Evolutionary conservation across 179 eudicot species (phyloP).

Genomic region (Amaranthus tricolor): DNA sequence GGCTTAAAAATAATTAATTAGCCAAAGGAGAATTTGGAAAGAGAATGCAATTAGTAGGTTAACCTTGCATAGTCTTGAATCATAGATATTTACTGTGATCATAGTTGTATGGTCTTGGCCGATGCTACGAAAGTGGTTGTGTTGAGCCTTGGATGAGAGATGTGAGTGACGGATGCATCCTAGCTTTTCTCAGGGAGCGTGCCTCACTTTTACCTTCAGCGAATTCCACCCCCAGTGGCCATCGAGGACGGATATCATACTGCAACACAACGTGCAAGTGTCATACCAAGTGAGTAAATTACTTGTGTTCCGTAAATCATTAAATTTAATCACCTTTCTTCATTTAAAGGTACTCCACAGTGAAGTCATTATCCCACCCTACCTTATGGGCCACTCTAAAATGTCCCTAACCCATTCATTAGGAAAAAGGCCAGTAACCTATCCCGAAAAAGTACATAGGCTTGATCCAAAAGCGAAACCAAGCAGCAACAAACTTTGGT

Average conservation of each 20-base stretch:
- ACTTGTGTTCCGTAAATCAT: neutral
- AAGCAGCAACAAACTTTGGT: too few relatives aligned
- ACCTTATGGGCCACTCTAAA: too few relatives aligned
- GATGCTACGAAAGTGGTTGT: constrained; percentile 27
- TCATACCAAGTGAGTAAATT: too few relatives aligned
- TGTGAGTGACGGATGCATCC: constrained; percentile 88
- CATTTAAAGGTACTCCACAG: too few relatives aligned
- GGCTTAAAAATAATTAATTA: too few relatives aligned
- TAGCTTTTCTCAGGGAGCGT: constrained; percentile 75
- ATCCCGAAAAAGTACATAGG: too few relatives aligned
- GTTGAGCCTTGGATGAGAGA: constrained; percentile 73
- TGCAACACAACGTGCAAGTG: constrained; percentile 19
- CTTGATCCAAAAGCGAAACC: too few relatives aligned
- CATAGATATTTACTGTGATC: neutral
- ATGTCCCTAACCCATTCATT: too few relatives aligned
- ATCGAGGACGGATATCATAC: constrained; percentile 89
- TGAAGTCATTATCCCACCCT: too few relatives aligned
- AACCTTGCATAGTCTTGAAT: neutral
- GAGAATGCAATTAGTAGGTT: neutral
- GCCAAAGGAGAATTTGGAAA: neutral
- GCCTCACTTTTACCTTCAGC: constrained; percentile 88
- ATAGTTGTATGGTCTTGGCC: neutral
- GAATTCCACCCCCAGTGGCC: constrained; percentile 97
- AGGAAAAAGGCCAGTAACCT: too few relatives aligned
- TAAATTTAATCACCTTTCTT: too few relatives aligned